Percentiles rank a stretch among this genome's conserved stretches.
phyloP scores from a whole-genome alignment of 768 basidiomycete genomes.

The Mycena metata region DNA sequence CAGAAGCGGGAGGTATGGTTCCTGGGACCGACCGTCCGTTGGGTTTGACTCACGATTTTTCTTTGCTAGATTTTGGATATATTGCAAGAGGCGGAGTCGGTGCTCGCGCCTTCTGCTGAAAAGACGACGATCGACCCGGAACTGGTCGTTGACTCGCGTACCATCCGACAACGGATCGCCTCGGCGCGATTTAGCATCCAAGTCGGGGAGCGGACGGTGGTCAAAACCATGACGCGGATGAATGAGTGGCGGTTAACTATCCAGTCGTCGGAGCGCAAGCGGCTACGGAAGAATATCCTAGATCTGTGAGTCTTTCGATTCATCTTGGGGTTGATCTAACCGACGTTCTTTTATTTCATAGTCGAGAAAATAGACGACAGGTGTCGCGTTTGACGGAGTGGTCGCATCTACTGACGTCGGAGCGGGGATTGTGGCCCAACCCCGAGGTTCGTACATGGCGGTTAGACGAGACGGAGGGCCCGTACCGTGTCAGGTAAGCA shows the following conservation, averaged over 20 bases:
- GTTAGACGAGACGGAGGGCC: constrained; percentile 93
- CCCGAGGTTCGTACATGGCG: constrained; percentile 72
- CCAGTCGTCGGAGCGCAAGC: constrained; percentile 76
- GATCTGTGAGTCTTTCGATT: constrained; percentile 68
- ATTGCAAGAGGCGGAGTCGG: constrained; percentile 64
- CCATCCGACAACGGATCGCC: constrained; percentile 64
- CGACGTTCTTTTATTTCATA: constrained; percentile 45
- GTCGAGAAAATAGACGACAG: constrained; percentile 84
- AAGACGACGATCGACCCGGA: constrained; percentile 66
- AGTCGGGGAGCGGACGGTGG: constrained; percentile 71
- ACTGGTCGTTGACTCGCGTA: constrained; percentile 65
- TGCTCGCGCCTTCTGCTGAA: constrained; percentile 64
- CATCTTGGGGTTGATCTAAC: constrained; percentile 2
- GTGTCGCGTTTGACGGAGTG: constrained; percentile 72
- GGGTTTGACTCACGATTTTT: neutral
- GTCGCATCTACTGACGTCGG: constrained; percentile 72
- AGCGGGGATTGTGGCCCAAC: constrained; percentile 87
- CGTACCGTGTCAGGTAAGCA: constrained; percentile 82
- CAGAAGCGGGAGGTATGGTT: constrained; percentile 80
- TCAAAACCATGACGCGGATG: constrained; percentile 73
- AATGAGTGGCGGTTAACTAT: constrained; percentile 83
- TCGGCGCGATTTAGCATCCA: constrained; percentile 74
- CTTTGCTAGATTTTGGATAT: constrained; percentile 68
- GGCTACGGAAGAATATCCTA: constrained; percentile 76
- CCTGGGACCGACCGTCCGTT: neutral